phyloP scores from a whole-genome alignment of 805 yeast genomes.

The Candida multigemmis region DNA sequence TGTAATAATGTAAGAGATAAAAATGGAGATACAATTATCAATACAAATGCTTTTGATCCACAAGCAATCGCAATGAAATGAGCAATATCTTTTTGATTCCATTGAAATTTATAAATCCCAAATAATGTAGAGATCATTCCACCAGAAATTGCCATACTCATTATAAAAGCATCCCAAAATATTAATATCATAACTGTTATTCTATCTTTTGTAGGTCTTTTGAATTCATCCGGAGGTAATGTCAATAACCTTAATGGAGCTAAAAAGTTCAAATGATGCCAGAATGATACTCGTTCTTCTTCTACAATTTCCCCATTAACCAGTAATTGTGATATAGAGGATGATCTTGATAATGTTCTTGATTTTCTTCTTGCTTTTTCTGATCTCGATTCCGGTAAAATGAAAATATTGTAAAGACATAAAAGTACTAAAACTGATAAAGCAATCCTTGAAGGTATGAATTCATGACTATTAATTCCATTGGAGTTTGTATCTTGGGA shows the following conservation, averaged over 20 bases:
- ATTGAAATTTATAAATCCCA: conserved; percentile 42
- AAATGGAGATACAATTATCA: conserved; percentile 46
- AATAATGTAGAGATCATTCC: conserved; percentile 39
- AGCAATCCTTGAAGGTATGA: conserved; percentile 20
- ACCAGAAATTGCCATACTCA: conserved; percentile 18
- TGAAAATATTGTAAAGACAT: conserved; percentile 13
- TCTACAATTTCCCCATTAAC: conserved; percentile 1
- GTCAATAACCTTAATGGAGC: conserved; percentile 47
- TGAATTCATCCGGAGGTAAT: conserved; percentile 37
- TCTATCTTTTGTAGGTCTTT: conserved; percentile 12
- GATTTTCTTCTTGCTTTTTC: conserved; percentile 43
- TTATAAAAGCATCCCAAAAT: conserved; percentile 30
- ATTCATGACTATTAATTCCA: conserved; percentile 15
- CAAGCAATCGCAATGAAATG: conserved; percentile 46
- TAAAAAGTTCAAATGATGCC: too few species aligned
- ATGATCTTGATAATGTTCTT: conserved; percentile 25
- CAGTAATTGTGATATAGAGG: conserved; percentile 7
- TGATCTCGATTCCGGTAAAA: conserved; percentile 61
- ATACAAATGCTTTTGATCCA: conserved; percentile 35
- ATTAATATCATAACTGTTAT: conserved; percentile 41
- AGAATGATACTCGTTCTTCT: background rate
- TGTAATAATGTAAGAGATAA: conserved; percentile 27
- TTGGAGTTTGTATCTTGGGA: conserved; percentile 2
- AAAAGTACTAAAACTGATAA: conserved; percentile 24
- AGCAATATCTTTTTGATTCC: conserved; percentile 50